These are phyloP conservation scores for Leucosporidium yakuticum DNA, from an alignment of 768 basidiomycete species.

Conservation along the genomic window DNA sequence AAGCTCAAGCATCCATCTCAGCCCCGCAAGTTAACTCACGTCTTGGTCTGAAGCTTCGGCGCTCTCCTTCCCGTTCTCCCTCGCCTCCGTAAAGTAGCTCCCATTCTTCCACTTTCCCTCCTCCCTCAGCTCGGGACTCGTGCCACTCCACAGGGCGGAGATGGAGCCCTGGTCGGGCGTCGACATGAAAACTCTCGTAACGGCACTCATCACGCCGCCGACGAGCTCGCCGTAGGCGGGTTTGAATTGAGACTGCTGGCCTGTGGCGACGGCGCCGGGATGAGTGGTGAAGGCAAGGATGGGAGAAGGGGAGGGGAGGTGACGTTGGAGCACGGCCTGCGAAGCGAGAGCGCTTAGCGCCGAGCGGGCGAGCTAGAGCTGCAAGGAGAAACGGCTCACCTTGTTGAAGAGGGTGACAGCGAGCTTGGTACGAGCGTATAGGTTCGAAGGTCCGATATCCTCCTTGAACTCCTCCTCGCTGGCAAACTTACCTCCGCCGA, in stretches of 20 bases:
- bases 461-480: constrained; percentile 18
- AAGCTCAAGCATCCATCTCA: not conserved
- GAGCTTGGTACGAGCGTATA: constrained; percentile 17
- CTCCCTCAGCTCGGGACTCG: constrained; percentile 3
- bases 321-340: constrained; percentile 14
- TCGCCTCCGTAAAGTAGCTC: constrained; percentile 17
- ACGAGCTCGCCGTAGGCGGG: constrained; percentile 20
- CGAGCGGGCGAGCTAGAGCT: too few relatives aligned
- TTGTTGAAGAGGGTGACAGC: constrained; percentile 14
- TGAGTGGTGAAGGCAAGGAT: constrained; percentile 18
- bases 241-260: constrained; percentile 25
- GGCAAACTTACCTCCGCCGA: constrained; percentile 20
- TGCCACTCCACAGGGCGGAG: constrained; percentile 19
- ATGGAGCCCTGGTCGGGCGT: constrained; percentile 18
- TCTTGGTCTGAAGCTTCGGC: constrained; percentile 19
- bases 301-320: constrained; percentile 9
- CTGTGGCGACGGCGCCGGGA: constrained; percentile 13
- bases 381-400: too few relatives aligned
- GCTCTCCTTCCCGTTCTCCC: constrained; percentile 3
- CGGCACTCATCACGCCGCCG: constrained; percentile 11
- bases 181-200: constrained; percentile 2
- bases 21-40: constrained; percentile 1
- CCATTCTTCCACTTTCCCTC: constrained; percentile 15
- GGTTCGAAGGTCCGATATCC: constrained; percentile 5
- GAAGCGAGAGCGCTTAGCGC: too few relatives aligned